These are phyloP conservation scores for Reticulascus tulasneorum DNA, from an alignment of 2,329 filamentous ascomycete species.

Conservation along the genomic window DNA sequence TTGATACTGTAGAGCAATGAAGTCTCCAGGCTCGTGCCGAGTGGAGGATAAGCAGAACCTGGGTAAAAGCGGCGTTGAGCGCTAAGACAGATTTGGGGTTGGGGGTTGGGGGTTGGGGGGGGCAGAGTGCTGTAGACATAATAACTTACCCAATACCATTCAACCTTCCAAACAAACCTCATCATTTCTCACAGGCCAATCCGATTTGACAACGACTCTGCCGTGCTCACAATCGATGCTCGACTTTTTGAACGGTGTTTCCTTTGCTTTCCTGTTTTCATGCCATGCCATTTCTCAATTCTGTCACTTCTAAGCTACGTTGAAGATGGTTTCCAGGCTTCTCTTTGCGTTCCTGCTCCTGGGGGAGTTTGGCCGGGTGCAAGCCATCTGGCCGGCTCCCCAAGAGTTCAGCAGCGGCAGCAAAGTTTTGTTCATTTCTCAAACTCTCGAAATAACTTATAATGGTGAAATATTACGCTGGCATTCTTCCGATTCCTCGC, in stretches of 20 bases:
- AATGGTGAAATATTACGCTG: slow-evolving; percentile 55
- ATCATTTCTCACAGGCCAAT: not conserved
- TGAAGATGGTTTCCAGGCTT: slow-evolving; percentile 24
- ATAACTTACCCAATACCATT: too few relatives aligned
- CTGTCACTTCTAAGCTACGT: not conserved
- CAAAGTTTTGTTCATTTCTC: slow-evolving; percentile 49
- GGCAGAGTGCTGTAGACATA: too few relatives aligned
- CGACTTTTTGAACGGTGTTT: not conserved
- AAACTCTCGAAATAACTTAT: slow-evolving; percentile 51
- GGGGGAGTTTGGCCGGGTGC: slow-evolving; percentile 34
- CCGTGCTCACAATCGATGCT: too few relatives aligned
- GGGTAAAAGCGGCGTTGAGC: too few relatives aligned
- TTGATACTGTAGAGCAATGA: too few relatives aligned
- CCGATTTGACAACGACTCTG: not conserved
- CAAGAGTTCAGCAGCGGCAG: slow-evolving; percentile 47
- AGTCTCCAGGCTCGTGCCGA: too few relatives aligned
- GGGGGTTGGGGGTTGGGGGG: too few relatives aligned
- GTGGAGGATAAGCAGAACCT: too few relatives aligned
- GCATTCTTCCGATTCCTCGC: slow-evolving; percentile 24
- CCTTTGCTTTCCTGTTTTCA: not conserved
- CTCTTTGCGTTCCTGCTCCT: slow-evolving; percentile 35
- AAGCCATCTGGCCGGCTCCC: slow-evolving; percentile 58
- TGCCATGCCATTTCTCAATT: not conserved
- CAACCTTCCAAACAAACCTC: not conserved
- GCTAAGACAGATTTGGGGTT: too few relatives aligned